Evolutionary conservation across 83 land plant species (phyloP), one percentile per base, ranked within the genome.

Genomic region (Thuja plicata): DNA sequence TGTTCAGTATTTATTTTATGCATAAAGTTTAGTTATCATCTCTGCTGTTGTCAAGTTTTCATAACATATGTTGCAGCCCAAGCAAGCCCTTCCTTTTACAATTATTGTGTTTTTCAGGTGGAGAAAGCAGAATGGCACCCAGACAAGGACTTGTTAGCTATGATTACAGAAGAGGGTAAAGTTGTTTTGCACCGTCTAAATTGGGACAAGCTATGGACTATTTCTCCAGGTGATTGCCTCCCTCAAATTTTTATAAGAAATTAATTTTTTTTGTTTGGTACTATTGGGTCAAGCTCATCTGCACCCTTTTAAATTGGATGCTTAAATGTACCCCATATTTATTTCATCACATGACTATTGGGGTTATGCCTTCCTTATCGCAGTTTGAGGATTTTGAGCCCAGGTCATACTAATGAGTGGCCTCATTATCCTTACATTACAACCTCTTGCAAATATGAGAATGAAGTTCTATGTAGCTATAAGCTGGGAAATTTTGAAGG

Each of bases 41-140:
- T 24, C 71, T 24, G 30, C n/a, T 24, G n/a, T 66, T 60, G 6
- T 66, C n/a, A 66, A 24, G n/a, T 24, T 24, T 66, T 66, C n/a
- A 27, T 66, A 24, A 66, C n/a, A 24, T 24, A 60, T 60, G 66
- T 19, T 60, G 66, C 66, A 60, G 66, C 66, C 27, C 6, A 17
- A 19, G 27, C 66, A 66, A 66, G n/a, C 71, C 71, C 30, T 24
- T 0, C 2, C 8, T 38, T 35, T 88, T 3, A 16, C 38, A 3
- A 37, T 55, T 83, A 43, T 88, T 45, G 73, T 15, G 32, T 17
- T 84, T 50, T 41, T 19, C 62, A 98, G 99, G 91, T 97, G 13
- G 96, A 93, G 87, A 94, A 91, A 11, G 98, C 98, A 38, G 97
- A 95, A 88, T 98, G 99, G 99, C 97, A 98, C 90, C 99, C 99